These are phyloP conservation scores for Globisporangium mamillatum DNA, from an alignment of 352 stramenopile genomes.

Conservation along the genomic window DNA sequence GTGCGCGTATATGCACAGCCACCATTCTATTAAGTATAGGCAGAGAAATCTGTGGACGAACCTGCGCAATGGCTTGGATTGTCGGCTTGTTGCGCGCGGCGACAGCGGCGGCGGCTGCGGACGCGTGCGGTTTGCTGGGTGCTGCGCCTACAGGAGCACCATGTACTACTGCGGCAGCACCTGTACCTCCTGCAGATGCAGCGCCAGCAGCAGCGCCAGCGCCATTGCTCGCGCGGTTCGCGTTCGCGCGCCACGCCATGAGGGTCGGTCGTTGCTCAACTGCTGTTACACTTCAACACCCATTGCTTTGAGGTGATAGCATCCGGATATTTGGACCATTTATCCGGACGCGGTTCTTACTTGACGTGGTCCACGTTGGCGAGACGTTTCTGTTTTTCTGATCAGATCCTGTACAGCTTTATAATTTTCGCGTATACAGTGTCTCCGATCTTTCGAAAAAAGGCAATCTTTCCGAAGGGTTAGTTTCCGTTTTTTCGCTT, in stretches of 20 bases:
- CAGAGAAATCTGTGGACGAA: neutral
- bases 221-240: constrained; percentile 12
- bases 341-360: neutral
- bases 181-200: neutral
- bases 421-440: neutral
- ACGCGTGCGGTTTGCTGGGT: constrained; percentile 15
- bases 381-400: neutral
- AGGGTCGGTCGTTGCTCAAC: neutral
- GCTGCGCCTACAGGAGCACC: neutral
- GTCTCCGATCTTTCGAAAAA: constrained; percentile 13
- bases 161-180: neutral
- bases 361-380: neutral
- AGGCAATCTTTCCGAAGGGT: constrained; percentile 7
- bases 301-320: neutral
- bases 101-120: constrained; percentile 12
- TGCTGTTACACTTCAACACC: constrained; percentile 14
- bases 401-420: neutral
- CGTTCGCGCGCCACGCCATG: constrained; percentile 37
- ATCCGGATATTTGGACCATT: neutral
- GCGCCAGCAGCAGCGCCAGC: neutral
- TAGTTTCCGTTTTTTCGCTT: constrained; percentile 12
- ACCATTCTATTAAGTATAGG: neutral
- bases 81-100: constrained; percentile 47
- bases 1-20: neutral
- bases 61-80: constrained; percentile 65